Evolutionary conservation across 306 rosid species (phyloP).

Genomic region (Castanospermum australe): DNA sequence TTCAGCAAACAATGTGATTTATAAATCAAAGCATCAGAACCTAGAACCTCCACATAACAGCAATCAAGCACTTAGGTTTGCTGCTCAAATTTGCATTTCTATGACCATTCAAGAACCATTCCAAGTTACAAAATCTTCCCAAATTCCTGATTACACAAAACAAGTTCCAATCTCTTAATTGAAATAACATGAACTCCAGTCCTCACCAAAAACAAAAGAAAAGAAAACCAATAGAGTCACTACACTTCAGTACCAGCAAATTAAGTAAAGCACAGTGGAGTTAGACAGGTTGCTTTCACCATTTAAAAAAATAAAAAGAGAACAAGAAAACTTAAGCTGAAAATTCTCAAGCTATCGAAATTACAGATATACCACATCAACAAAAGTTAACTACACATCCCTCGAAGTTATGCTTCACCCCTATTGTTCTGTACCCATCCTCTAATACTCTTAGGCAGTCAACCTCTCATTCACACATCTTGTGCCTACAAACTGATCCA

Average conservation of each 20-base stretch:
- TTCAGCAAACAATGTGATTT: not conserved
- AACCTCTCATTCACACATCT: not conserved
- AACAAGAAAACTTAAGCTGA: not conserved
- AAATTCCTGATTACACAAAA: not conserved
- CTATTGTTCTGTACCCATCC: not conserved
- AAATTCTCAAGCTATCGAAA: conserved; percentile 3
- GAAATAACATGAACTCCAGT: not conserved
- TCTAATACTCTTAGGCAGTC: not conserved
- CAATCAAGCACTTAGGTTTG: not conserved
- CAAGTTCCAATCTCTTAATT: not conserved
- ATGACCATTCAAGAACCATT: not conserved
- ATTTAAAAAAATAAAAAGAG: not conserved
- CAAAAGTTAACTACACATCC: not conserved
- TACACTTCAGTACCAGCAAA: not conserved
- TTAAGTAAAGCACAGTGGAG: not conserved
- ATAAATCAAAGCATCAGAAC: not conserved
- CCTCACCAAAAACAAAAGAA: not conserved
- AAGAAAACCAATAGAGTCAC: not conserved
- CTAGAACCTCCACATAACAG: not conserved
- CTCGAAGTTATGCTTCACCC: not conserved
- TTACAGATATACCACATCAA: not conserved
- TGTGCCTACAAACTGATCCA: no score
- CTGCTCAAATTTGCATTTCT: not conserved
- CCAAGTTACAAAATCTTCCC: not conserved
- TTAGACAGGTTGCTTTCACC: not conserved